These are phyloP conservation scores for Fusarium keratoplasticum DNA, from an alignment of 2,329 filamentous ascomycete genomes.

Conservation along the genomic window DNA sequence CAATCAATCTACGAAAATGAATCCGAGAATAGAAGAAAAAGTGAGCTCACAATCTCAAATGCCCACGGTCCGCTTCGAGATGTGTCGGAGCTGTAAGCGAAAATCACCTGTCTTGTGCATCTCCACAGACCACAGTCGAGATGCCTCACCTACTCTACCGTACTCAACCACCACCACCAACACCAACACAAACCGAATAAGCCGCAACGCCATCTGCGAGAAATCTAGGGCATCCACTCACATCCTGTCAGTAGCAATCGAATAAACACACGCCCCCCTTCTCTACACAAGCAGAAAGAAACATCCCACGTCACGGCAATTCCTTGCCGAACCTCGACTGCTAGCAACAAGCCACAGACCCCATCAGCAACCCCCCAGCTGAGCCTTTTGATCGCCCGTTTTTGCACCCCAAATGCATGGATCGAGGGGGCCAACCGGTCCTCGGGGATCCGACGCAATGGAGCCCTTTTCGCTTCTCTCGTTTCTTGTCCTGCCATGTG, in stretches of 20 bases:
- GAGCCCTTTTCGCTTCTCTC: constrained; percentile 2
- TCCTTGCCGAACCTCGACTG: constrained; percentile 38
- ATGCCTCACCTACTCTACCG: neutral
- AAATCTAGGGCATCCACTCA: constrained; percentile 19
- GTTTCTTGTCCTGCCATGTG: constrained; percentile 9
- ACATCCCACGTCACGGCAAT: constrained; percentile 41
- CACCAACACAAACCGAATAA: neutral
- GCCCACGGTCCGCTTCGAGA: neutral
- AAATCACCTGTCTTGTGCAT: neutral
- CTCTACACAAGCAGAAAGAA: neutral
- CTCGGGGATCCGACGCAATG: neutral
- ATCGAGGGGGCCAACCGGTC: neutral
- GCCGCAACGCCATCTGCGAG: constrained; percentile 12
- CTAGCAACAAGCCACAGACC: constrained; percentile 36
- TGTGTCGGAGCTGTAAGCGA: neutral
- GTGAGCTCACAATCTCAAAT: neutral
- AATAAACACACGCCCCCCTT: constrained; percentile 14
- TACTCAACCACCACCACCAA: neutral
- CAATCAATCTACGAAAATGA: neutral
- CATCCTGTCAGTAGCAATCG: neutral
- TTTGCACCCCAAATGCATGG: neutral
- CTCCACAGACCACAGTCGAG: constrained; percentile 6
- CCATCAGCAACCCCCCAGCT: constrained; percentile 16
- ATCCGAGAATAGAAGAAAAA: neutral
- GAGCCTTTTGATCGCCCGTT: constrained; percentile 26